A percentile compares a stretch with the other conserved stretches of the same genome.
phyloP scores from a whole-genome alignment of 176 grass and related monocot species.

The Thalia dealbata region DNA sequence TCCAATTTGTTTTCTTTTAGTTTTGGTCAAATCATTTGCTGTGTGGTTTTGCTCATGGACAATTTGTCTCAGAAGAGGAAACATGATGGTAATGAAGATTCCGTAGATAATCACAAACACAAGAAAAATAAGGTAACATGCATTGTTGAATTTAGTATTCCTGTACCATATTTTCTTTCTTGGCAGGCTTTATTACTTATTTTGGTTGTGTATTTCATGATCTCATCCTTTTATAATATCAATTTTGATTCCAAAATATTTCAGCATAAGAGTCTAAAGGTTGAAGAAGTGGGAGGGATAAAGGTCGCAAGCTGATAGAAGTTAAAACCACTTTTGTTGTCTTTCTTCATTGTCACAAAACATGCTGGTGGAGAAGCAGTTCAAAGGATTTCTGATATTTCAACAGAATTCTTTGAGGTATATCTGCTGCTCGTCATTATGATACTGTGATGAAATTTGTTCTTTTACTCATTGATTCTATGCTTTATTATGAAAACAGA shows the following conservation, averaged over 20 bases:
- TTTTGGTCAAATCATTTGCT: no score
- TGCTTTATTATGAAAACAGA: no score
- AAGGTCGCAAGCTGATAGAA: conserved; percentile 6
- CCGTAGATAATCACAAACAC: conserved; percentile 28
- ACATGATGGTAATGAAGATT: conserved; percentile 35
- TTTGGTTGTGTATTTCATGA: background rate
- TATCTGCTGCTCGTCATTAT: background rate
- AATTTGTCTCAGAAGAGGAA: conserved; percentile 29
- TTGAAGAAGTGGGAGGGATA: conserved; percentile 11
- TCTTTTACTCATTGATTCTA: no score
- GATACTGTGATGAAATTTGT: background rate
- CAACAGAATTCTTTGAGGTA: conserved; percentile 9
- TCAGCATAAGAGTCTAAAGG: conserved; percentile 6
- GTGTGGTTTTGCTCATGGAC: background rate
- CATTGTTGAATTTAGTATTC: no score
- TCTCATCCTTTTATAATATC: background rate
- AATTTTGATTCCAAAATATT: background rate
- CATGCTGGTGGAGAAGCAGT: background rate
- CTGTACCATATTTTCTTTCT: no score
- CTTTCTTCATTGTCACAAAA: background rate
- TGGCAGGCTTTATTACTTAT: background rate
- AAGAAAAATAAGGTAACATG: conserved; percentile 29
- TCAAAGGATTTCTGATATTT: no score
- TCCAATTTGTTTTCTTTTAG: background rate
- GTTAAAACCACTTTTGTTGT: background rate